phyloP scores from a whole-genome alignment of 1,284 basidiomycete species.

The Boletellus dicymbophilus region DNA sequence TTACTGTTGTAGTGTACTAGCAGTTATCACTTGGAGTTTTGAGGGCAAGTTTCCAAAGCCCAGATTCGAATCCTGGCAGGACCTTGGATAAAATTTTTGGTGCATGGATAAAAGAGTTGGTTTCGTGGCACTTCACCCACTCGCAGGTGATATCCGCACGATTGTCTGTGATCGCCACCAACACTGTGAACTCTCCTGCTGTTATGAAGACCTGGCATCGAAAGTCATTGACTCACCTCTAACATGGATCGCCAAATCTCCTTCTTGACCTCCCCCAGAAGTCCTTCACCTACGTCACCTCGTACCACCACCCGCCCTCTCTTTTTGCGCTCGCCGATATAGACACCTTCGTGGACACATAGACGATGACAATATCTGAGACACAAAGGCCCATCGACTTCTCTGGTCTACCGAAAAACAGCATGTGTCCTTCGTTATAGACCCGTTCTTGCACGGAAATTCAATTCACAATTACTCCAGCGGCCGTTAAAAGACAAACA shows the following conservation, averaged over 20 bases:
- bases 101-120: not conserved
- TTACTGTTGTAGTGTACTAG: constrained; percentile 61
- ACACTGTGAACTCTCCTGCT: constrained; percentile 3
- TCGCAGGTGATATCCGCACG: constrained; percentile 19
- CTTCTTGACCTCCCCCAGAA: constrained; percentile 67
- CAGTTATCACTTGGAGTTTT: constrained; percentile 63
- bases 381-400: constrained; percentile 50
- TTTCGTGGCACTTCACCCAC: constrained; percentile 5
- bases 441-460: too few relatives aligned
- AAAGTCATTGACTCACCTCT: constrained; percentile 20
- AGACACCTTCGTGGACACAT: constrained; percentile 62
- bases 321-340: constrained; percentile 59
- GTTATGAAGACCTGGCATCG: constrained; percentile 30
- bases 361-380: constrained; percentile 81
- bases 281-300: constrained; percentile 78
- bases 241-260: constrained; percentile 53
- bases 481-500: too few relatives aligned
- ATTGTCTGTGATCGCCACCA: constrained; percentile 26
- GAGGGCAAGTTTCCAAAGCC: constrained; percentile 33
- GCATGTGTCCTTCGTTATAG: constrained; percentile 37
- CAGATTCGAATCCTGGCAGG: constrained; percentile 32
- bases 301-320: constrained; percentile 68
- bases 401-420: constrained; percentile 61
- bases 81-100: constrained; percentile 10
- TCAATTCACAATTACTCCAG: too few relatives aligned